Evolutionary conservation across 2,329 filamentous ascomycete species (phyloP), one percentile per base, ranked within the genome.

Genomic region (Fusarium sp.): DNA sequence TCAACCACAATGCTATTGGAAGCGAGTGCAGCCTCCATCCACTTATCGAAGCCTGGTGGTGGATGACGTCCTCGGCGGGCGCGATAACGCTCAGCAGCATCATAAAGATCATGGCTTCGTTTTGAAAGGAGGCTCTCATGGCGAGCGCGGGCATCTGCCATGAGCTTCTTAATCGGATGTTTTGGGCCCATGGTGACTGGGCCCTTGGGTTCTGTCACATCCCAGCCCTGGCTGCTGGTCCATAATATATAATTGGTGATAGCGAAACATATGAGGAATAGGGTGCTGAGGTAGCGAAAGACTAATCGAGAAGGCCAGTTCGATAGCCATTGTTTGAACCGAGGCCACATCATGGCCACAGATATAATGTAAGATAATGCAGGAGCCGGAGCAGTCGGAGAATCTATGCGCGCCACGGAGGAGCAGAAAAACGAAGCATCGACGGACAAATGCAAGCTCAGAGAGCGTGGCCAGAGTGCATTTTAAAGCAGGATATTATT

Each of bases 1-100:
- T 91, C 90, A 42, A 91, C 83, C 15, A 91, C 83, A 61, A 91
- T 79, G n/a, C 88, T 86, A 39, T 88, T 81, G 47, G 83, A 82
- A 31, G 86, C 82, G 26, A 81, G 74, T 12, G 90, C 89, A 62
- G 88, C 89, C 36, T 82, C 79, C 73, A 88, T 86, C 90, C 90
- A 91, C 51, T 84, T 81, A 68, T 89, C 85, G 75, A 92, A 92
- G n/a, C 88, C 88, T 1, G 90, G 90, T 7, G 90, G 90, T 5
- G 89, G 90, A 73, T 91, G 88, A 30, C 89, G 84, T 28, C 88
- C 89, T 68, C 90, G 85, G 53, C 85, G 84, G 31, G 81, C 78
- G 63, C 90, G 85, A 76, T 92, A 92, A 28, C 84, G 86, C 8
- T 82, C 81, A 1, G 90, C 88, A 10, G 89, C 87, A 20, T 86